Evolutionary conservation across 306 rosid genomes (phyloP).

Genomic region (Malus orientalis): DNA sequence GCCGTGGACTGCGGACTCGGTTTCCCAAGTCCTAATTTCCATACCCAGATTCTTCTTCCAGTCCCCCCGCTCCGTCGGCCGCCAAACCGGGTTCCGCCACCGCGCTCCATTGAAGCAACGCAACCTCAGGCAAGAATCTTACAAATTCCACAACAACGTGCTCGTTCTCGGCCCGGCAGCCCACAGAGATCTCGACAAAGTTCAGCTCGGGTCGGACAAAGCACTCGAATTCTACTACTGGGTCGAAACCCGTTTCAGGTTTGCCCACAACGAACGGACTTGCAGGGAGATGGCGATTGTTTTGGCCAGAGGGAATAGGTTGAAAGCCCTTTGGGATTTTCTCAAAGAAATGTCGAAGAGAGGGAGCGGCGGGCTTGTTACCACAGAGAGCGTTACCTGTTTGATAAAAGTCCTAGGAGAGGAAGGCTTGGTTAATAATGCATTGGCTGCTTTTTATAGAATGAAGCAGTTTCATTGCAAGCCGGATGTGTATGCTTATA

Average conservation of each 20-base stretch:
- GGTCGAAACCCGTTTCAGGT: constrained; percentile 52
- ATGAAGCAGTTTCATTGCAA: constrained; percentile 67
- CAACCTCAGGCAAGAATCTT: constrained; percentile 36
- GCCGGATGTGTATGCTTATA: constrained; percentile 67
- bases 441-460: constrained; percentile 51
- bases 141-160: constrained; percentile 18
- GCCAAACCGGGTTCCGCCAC: constrained; percentile 54
- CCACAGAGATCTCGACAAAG: constrained; percentile 40
- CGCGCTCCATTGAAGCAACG: constrained; percentile 72
- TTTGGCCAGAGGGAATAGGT: constrained; percentile 44
- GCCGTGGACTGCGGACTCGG: constrained; percentile 40
- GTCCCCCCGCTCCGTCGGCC: constrained; percentile 59
- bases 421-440: constrained; percentile 63
- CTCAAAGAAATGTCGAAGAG: constrained; percentile 42
- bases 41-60: constrained; percentile 65
- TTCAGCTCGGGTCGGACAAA: constrained; percentile 42
- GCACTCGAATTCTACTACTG: constrained; percentile 68
- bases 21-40: constrained; percentile 45
- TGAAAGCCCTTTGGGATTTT: constrained; percentile 57
- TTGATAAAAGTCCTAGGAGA: constrained; percentile 85
- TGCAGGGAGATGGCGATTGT: constrained; percentile 70
- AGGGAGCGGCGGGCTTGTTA: constrained; percentile 29
- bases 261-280: constrained; percentile 51
- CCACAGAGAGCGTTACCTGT: constrained; percentile 63
- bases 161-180: constrained; percentile 79